A percentile compares a stretch with the other conserved stretches of the same genome.
These are phyloP conservation scores for Neurospora sp. DNA, from an alignment of 2,329 filamentous ascomycete genomes.

Conservation along the genomic window DNA sequence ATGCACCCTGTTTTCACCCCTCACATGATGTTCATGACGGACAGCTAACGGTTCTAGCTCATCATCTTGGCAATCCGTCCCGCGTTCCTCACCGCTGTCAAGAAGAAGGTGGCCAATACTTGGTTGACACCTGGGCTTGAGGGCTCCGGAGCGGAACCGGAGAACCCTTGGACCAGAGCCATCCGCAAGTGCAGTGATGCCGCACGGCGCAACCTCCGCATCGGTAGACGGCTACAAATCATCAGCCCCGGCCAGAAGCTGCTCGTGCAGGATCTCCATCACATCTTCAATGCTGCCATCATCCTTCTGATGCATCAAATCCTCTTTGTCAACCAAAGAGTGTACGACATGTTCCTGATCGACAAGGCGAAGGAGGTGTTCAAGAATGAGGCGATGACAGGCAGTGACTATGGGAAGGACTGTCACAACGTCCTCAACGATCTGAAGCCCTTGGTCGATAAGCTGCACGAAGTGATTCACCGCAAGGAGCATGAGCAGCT, in stretches of 20 bases:
- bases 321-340: conserved; percentile 24
- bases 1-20: conserved; percentile 4
- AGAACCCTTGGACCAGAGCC: conserved; percentile 19
- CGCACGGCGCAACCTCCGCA: conserved; percentile 34
- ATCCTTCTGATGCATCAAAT: conserved; percentile 37
- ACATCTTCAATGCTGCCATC: conserved; percentile 40
- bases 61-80: conserved; percentile 38
- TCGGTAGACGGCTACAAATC: conserved; percentile 30
- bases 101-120: conserved; percentile 33
- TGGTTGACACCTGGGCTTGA: conserved; percentile 6
- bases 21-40: not conserved
- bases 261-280: conserved; percentile 35
- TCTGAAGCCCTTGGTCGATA: conserved; percentile 26
- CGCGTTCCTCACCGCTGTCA: conserved; percentile 36
- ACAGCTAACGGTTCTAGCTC: conserved; percentile 26
- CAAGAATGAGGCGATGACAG: conserved; percentile 27
- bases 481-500: not conserved
- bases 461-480: conserved; percentile 19
- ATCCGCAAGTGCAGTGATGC: conserved; percentile 32
- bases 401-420: conserved; percentile 28
- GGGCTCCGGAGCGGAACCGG: conserved; percentile 14
- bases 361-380: conserved; percentile 32
- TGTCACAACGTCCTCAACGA: conserved; percentile 30
- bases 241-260: conserved; percentile 29
- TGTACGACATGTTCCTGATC: conserved; percentile 24